A percentile compares a stretch with the other conserved stretches of the same genome.
Conservation (phyloP, 2,329 filamentous ascomycete genomes). For the Cordyceps javanica region DNA sequence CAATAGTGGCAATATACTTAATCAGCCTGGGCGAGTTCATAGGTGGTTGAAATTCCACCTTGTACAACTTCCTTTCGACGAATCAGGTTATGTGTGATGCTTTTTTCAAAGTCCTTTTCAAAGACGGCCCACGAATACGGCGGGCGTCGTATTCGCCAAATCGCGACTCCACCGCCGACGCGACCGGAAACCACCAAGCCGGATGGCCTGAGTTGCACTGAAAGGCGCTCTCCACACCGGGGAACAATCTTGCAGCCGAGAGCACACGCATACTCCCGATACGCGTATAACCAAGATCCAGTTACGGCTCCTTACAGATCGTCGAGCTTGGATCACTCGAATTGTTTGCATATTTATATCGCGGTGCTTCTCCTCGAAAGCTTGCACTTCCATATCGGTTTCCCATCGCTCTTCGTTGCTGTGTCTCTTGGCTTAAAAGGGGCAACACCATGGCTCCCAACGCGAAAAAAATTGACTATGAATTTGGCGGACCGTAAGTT, state of each 20-base stretch:
- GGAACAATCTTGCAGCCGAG: background rate
- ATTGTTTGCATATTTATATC: background rate
- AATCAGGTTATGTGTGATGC: background rate
- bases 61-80: background rate
- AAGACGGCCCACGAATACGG: background rate
- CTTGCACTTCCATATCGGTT: background rate
- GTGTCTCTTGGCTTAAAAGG: background rate
- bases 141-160: background rate
- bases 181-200: slow-evolving; percentile 5
- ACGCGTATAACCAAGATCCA: background rate
- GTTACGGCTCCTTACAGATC: background rate
- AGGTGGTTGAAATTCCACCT: background rate
- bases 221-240: background rate
- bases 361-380: background rate
- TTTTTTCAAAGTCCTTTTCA: too few relatives aligned
- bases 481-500: slow-evolving; percentile 13
- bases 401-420: background rate
- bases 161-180: slow-evolving; percentile 3
- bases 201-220: slow-evolving; percentile 1
- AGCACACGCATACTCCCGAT: background rate
- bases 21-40: too few relatives aligned
- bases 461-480: slow-evolving; percentile 18
- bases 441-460: slow-evolving; percentile 26
- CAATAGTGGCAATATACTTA: too few relatives aligned
- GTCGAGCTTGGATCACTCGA: background rate